A percentile compares a stretch with the other conserved stretches of the same genome.
Conservation (phyloP, 225 moss, liverwort and hornwort species). For the Neckera pumila region DNA sequence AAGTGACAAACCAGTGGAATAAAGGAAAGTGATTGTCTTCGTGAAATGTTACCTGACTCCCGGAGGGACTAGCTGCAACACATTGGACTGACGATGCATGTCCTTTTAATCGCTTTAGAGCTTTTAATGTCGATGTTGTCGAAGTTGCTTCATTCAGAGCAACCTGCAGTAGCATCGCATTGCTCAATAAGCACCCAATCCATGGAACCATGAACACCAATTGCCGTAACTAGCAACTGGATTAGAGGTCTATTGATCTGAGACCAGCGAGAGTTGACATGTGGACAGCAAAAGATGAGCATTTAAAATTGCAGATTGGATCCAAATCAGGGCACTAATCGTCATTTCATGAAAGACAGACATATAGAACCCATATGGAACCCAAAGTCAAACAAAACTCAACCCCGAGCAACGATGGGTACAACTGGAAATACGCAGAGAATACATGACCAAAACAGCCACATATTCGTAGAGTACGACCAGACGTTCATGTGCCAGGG, state of each 20-base stretch:
- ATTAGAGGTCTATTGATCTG: too few species aligned
- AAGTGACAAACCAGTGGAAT: too few species aligned
- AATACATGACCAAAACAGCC: background rate
- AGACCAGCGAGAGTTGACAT: too few species aligned
- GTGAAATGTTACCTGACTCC: slow-evolving; percentile 35
- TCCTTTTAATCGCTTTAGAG: slow-evolving; percentile 49
- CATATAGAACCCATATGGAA: slow-evolving; percentile 11
- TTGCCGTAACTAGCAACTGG: background rate
- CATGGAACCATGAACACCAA: background rate
- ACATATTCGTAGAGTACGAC: background rate
- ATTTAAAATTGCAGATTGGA: background rate
- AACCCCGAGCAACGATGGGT: slow-evolving; percentile 9
- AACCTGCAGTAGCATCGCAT: slow-evolving; percentile 3
- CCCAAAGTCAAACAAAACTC: slow-evolving; percentile 13
- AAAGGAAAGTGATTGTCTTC: too few species aligned
- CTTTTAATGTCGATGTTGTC: slow-evolving; percentile 8
- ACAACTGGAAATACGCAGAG: background rate
- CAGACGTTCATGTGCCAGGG: background rate
- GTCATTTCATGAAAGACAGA: background rate
- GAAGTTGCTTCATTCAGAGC: slow-evolving; percentile 14
- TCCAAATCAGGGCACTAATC: background rate
- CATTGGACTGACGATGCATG: slow-evolving; percentile 72
- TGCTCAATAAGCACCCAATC: background rate
- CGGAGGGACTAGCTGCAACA: slow-evolving; percentile 72
- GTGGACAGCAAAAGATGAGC: background rate